These are phyloP conservation scores for Rhizoctonia solani DNA, from an alignment of 1,284 basidiomycete genomes.

Conservation along the genomic window DNA sequence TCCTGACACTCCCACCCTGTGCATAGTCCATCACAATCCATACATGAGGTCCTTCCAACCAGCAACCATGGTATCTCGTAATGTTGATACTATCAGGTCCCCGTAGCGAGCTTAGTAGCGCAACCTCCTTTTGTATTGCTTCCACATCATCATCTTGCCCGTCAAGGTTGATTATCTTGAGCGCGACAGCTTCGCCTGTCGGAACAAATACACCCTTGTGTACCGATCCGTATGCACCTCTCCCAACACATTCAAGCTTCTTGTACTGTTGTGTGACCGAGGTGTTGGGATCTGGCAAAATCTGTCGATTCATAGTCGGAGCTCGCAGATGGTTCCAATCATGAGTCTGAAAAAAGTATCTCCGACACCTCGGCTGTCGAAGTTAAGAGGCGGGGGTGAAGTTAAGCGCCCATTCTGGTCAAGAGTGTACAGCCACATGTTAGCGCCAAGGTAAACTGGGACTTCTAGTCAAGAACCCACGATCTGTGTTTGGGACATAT, in stretches of 20 bases:
- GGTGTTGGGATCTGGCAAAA: constrained; percentile 34
- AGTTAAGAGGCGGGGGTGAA: neutral
- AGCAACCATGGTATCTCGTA: constrained; percentile 95
- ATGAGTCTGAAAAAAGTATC: neutral
- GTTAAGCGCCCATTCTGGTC: no score
- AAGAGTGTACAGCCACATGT: neutral
- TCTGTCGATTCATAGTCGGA: constrained; percentile 1
- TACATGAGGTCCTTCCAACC: constrained; percentile 90
- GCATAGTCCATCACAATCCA: constrained; percentile 99
- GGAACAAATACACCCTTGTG: constrained; percentile 87
- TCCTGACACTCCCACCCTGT: constrained; percentile 91
- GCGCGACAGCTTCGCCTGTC: constrained; percentile 85
- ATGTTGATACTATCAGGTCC: constrained; percentile 78
- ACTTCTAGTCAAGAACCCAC: no score
- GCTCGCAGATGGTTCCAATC: neutral
- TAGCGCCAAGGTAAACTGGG: no score
- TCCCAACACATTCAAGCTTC: constrained; percentile 82
- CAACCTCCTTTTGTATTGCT: constrained; percentile 96
- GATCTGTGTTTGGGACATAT: no score
- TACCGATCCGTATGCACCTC: constrained; percentile 95
- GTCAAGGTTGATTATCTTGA: constrained; percentile 99
- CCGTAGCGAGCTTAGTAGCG: constrained; percentile 86
- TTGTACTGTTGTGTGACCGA: constrained; percentile 51
- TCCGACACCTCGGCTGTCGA: no score
- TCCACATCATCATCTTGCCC: constrained; percentile 95